Conservation (phyloP, 1,284 basidiomycete genomes). For the Golubevia sp. region DNA sequence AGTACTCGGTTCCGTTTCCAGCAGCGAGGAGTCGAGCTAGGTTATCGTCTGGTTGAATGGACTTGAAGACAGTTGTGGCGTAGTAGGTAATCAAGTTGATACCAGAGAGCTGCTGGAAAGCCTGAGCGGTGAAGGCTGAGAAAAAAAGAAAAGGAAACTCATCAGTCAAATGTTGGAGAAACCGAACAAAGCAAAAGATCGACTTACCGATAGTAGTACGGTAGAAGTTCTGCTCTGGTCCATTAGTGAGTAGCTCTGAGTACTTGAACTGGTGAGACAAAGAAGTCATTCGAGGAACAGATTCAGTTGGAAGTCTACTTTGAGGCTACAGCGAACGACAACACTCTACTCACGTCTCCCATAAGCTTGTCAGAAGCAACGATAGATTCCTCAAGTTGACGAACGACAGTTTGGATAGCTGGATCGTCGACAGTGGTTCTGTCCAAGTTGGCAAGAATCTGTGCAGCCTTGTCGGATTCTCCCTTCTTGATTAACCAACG, state of each 20-base stretch:
- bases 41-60: slow-evolving; percentile 63
- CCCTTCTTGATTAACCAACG: slow-evolving; percentile 73
- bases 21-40: slow-evolving; percentile 73
- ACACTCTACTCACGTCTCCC: slow-evolving; percentile 13
- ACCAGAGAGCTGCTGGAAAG: slow-evolving; percentile 73
- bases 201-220: slow-evolving; percentile 66
- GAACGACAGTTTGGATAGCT: slow-evolving; percentile 66
- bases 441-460: slow-evolving; percentile 71
- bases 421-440: slow-evolving; percentile 67
- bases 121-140: slow-evolving; percentile 67
- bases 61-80: slow-evolving; percentile 49
- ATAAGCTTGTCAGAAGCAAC: slow-evolving; percentile 21
- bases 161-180: not conserved
- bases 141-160: not conserved
- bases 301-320: not conserved
- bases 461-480: slow-evolving; percentile 69
- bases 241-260: slow-evolving; percentile 69
- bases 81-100: slow-evolving; percentile 74
- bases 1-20: slow-evolving; percentile 74
- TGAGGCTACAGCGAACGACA: not conserved
- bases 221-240: slow-evolving; percentile 71
- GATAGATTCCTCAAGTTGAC: slow-evolving; percentile 49
- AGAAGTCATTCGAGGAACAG: not conserved
- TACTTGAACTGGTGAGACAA: slow-evolving; percentile 55
- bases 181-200: not conserved